Evolutionary conservation across 1,284 basidiomycete genomes (phyloP).

Genomic region (Microbotryum scabiosae): DNA sequence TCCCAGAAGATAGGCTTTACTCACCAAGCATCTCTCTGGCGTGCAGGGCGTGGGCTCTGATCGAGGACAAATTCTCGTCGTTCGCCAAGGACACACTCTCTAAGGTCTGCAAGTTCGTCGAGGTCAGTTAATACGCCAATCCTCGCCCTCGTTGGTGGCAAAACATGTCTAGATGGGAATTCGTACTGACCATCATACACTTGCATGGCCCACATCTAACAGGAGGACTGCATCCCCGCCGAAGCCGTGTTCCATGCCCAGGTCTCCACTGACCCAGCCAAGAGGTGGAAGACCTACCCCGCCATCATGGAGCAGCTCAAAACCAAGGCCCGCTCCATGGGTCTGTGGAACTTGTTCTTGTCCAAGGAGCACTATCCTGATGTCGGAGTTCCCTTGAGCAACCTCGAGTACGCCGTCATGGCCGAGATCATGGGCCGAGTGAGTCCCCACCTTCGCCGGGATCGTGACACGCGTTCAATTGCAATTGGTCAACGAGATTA

Average conservation of each 20-base stretch:
- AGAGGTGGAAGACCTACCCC: slow-evolving; percentile 77
- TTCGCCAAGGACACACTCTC: slow-evolving; percentile 76
- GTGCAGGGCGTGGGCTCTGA: slow-evolving; percentile 38
- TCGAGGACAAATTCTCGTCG: slow-evolving; percentile 56
- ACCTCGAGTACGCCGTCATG: slow-evolving; percentile 96
- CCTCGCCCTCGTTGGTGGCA: not conserved
- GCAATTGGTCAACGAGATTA: not conserved
- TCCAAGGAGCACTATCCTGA: slow-evolving; percentile 73
- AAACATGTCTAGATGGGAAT: not conserved
- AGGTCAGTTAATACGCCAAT: slow-evolving; percentile 48
- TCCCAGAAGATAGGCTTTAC: not conserved
- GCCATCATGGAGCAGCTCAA: slow-evolving; percentile 79
- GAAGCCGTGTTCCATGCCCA: slow-evolving; percentile 70
- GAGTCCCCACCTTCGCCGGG: not conserved
- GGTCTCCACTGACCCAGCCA: slow-evolving; percentile 62
- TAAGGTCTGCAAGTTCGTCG: slow-evolving; percentile 75
- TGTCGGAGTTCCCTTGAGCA: slow-evolving; percentile 77
- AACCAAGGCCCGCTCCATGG: slow-evolving; percentile 71
- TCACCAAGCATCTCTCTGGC: not conserved
- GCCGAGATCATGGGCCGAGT: slow-evolving; percentile 80
- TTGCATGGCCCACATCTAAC: not conserved
- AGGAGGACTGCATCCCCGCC: slow-evolving; percentile 84
- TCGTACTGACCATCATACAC: not conserved
- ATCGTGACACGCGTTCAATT: not conserved
- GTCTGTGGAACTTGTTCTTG: slow-evolving; percentile 95